Percentiles rank a stretch among this genome's conserved stretches.
These are phyloP conservation scores for Xerophyta viscosa DNA, from an alignment of 106 monocot genomes.

Conservation along the genomic window DNA sequence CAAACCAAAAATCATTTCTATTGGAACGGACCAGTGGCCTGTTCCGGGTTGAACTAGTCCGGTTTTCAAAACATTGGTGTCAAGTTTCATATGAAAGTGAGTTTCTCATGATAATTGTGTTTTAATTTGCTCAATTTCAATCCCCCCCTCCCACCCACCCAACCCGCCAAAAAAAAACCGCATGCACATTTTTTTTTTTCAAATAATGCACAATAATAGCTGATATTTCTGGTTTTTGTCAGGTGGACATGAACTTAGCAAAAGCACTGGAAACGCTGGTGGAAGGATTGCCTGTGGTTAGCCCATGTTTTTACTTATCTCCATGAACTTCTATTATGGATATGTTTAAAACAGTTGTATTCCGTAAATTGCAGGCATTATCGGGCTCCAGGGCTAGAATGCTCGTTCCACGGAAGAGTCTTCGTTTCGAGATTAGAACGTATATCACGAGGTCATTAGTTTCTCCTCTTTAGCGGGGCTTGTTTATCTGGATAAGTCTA, in stretches of 20 bases:
- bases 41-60: no score
- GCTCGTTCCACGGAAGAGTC: background rate
- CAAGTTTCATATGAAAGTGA: no score
- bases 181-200: background rate
- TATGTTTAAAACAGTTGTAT: background rate
- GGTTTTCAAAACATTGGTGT: no score
- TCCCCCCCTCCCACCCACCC: no score
- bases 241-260: conserved; percentile 14
- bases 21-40: no score
- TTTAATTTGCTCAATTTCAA: no score
- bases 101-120: no score
- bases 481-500: background rate
- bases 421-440: background rate
- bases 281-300: conserved; percentile 7
- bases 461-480: background rate
- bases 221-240: background rate
- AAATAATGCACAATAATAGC: no score
- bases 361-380: conserved; percentile 4
- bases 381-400: conserved; percentile 12
- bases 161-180: no score
- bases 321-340: background rate
- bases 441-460: background rate
- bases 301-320: background rate
- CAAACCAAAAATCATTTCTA: no score
- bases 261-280: conserved; percentile 10